Evolutionary conservation across 1,284 basidiomycete genomes (phyloP), one percentile per base, ranked within the genome.

Genomic region (Rhodotorula sp.): DNA sequence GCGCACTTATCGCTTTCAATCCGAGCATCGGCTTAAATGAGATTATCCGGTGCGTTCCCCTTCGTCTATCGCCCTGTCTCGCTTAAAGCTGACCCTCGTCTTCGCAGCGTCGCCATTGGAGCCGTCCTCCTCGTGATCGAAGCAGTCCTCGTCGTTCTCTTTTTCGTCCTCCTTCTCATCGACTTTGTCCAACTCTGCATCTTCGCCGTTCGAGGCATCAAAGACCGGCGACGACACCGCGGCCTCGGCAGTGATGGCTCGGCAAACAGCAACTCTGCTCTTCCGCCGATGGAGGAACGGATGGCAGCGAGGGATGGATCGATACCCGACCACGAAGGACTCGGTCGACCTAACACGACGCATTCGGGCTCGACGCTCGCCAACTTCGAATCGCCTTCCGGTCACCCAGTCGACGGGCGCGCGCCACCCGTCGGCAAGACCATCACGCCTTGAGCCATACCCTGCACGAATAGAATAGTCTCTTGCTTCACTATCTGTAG

Each of bases 51-150:
- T 75, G 18, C 64, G 71, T 57, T 5, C 10, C 56, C 24, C 34
- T 15, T 10, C 22, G 22, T 6, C 31, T 10, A n/a, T 16, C 9
- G 26, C 5, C 28, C 11, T 28, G 20, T 13, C 52, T 34, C 56
- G 40, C 26, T 51, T 26, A 24, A 34, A 5, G 16, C 37, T 30
- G 18, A 31, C 26, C 10, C 57, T 1, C 18, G 15, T 28, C n/a
- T 5, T 10, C 86, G 86, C 26, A 87, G 90, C n/a, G 87, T 88
- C 3, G 88, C 76, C 13, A 86, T 92, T 65, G 90, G 89, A 22
- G 83, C 87, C 64, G 83, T 89, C 67, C 82, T 86, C 51, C 85
- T 85, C 15, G 78, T 78, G 53, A 73, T 81, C 30, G 73, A 75
- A 44, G 62, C 74, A 28, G 69, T 79, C 51, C 75, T 77, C 52